Evolutionary conservation across 306 rosid species (phyloP), one percentile per base, ranked within the genome.

Genomic region (Prinsepia uniflora): DNA sequence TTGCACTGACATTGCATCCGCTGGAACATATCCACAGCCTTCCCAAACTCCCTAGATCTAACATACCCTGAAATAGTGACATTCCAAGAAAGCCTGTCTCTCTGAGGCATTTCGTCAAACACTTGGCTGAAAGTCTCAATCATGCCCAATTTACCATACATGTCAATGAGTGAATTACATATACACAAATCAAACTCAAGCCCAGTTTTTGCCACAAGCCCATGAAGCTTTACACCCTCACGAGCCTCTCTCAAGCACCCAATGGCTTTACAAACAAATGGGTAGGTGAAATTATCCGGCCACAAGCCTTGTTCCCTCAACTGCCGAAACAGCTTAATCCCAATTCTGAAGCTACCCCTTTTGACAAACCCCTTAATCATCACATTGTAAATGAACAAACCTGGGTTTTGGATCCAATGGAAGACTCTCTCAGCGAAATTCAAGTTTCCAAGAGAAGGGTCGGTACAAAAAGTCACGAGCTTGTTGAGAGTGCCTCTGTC

Each of bases 221-320:
- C 89, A 81, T 90, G 97, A 83, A 86, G 57, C 82, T 83, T 86
- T 56, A 20, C 56, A 34, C 87, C 90, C 52, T 84, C 85, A 24
- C 30, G 36, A 58, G 54, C 60, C 50, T 80, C 80, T 55, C 92
- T 73, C 67, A 80, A 63, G 65, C 79, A 85, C 66, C 87, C 90
- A 77, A 88, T 61, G 17, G 89, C 87, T 80, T 86, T 88, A 15
- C 83, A 76, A 48, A 86, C 90, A 85, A 81, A 88, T 22, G 97
- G 97, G 73, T 81, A 88, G 2, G 96, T 91, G 72, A 83, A 88
- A 75, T 82, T 88, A 79, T 91, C 89, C 0, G 97, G 96, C 63
- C 81, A 81, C 63, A 86, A 6, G 1, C 80, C 89, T 10, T 73
- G 72, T 56, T 62, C 75, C 82, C 86, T 83, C 71, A 91, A 57